Evolutionary conservation across 768 basidiomycete species (phyloP).

Genomic region (Dentipellis sp.): DNA sequence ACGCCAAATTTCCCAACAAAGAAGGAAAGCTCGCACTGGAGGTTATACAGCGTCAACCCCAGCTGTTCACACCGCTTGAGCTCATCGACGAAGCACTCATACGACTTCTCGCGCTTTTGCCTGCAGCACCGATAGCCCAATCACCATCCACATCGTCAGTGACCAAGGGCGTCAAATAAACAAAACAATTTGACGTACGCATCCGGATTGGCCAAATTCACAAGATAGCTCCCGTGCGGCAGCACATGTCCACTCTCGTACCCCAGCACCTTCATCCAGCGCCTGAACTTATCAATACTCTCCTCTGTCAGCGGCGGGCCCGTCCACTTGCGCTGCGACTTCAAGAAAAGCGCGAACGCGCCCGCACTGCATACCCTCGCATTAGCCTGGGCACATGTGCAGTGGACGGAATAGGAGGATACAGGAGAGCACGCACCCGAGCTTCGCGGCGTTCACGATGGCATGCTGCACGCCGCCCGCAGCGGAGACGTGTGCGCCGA

Average conservation of each 20-base stretch:
- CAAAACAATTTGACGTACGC: slow-evolving; percentile 31
- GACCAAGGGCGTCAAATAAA: background rate
- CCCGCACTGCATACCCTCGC: slow-evolving; percentile 45
- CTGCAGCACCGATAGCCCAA: slow-evolving; percentile 21
- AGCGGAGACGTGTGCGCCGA: slow-evolving; percentile 80
- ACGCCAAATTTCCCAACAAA: background rate
- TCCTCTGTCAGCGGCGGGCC: slow-evolving; percentile 46
- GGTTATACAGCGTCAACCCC: slow-evolving; percentile 69
- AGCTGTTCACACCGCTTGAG: slow-evolving; percentile 68
- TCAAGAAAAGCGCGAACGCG: slow-evolving; percentile 77
- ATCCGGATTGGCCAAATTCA: slow-evolving; percentile 80
- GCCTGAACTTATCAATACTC: slow-evolving; percentile 50
- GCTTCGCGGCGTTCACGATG: slow-evolving; percentile 56
- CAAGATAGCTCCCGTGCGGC: slow-evolving; percentile 80
- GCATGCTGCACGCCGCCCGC: slow-evolving; percentile 75
- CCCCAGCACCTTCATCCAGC: slow-evolving; percentile 47
- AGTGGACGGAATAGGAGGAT: background rate
- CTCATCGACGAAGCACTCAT: slow-evolving; percentile 78
- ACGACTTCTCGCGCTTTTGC: slow-evolving; percentile 60
- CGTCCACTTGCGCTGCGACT: slow-evolving; percentile 77
- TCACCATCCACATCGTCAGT: background rate
- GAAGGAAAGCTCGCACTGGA: slow-evolving; percentile 51
- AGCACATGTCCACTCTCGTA: slow-evolving; percentile 58
- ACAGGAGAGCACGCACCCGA: slow-evolving; percentile 38
- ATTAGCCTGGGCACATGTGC: background rate